phyloP scores from a whole-genome alignment of 2,329 filamentous ascomycete genomes.

The Neofusicoccum sp. region DNA sequence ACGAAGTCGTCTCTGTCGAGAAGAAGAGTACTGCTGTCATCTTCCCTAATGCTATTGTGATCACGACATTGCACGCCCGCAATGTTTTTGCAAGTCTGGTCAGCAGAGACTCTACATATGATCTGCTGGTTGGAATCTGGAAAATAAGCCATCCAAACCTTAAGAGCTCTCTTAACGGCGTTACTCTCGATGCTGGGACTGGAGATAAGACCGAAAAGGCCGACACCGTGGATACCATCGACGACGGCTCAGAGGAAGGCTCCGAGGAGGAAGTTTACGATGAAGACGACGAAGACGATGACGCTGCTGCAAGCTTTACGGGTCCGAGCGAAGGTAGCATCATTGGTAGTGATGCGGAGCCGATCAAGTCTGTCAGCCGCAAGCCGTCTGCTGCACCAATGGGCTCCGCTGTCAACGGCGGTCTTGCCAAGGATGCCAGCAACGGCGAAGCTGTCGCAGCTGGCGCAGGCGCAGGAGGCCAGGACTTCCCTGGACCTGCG shows the following conservation, averaged over 20 bases:
- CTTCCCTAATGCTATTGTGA: conserved; percentile 96
- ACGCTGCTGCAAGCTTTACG: conserved; percentile 62
- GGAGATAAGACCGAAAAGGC: conserved; percentile 91
- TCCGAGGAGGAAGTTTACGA: conserved; percentile 77
- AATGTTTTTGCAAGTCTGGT: conserved; percentile 96
- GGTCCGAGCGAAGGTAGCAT: conserved; percentile 55
- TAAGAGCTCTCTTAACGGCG: conserved; percentile 87
- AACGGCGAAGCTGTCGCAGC: conserved; percentile 39
- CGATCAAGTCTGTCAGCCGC: conserved; percentile 58
- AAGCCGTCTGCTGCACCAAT: conserved; percentile 65
- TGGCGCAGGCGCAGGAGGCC: conserved; percentile 39
- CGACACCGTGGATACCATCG: conserved; percentile 45
- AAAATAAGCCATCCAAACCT: conserved; percentile 92
- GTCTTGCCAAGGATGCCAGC: conserved; percentile 40
- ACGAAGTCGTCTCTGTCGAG: conserved; percentile 94
- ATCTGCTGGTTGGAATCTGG: conserved; percentile 97
- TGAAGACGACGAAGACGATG: conserved; percentile 74
- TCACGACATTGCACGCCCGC: conserved; percentile 90
- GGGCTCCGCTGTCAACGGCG: conserved; percentile 38
- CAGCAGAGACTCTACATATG: conserved; percentile 92
- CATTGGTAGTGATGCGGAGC: conserved; percentile 52
- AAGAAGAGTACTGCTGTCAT: conserved; percentile 93
- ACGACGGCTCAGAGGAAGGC: conserved; percentile 55
- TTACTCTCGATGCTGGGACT: conserved; percentile 72
- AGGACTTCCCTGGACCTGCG: conserved; percentile 80